phyloP scores from a whole-genome alignment of 2,329 filamentous ascomycete genomes.

The Sclerotinia sclerotiorum region DNA sequence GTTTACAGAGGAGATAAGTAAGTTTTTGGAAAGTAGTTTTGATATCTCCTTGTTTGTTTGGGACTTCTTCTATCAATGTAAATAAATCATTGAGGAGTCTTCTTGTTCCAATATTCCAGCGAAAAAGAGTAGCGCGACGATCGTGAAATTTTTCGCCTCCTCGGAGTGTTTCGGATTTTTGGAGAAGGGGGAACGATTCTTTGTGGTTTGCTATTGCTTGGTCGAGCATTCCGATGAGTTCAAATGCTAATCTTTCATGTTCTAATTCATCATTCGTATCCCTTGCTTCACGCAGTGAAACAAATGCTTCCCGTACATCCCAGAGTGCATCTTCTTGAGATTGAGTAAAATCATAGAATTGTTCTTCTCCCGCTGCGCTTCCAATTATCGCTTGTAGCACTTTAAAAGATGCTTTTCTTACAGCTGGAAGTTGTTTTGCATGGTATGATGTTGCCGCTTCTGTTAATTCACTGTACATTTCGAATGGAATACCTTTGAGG shows the following conservation, averaged over 20 bases:
- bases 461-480: not conserved
- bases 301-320: not conserved
- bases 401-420: not conserved
- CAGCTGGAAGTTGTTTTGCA: not conserved
- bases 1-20: not conserved
- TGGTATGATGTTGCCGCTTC: not conserved
- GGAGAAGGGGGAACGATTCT: not conserved
- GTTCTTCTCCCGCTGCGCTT: not conserved
- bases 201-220: not conserved
- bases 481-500: not conserved
- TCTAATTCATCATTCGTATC: not conserved
- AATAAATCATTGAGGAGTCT: constrained; percentile 7
- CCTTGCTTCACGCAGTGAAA: not conserved
- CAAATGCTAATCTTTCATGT: not conserved
- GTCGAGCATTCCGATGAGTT: not conserved
- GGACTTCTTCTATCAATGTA: not conserved
- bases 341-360: constrained; percentile 5
- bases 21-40: not conserved
- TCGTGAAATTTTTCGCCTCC: not conserved
- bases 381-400: not conserved
- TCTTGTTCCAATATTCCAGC: constrained; percentile 11
- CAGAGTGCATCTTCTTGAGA: not conserved
- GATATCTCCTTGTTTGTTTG: not conserved
- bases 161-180: not conserved
- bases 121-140: constrained; percentile 9